Evolutionary conservation across 1,139 yeast species (phyloP), one percentile per base, ranked within the genome.

Genomic region (Yamadazyma atmosphaerica): DNA sequence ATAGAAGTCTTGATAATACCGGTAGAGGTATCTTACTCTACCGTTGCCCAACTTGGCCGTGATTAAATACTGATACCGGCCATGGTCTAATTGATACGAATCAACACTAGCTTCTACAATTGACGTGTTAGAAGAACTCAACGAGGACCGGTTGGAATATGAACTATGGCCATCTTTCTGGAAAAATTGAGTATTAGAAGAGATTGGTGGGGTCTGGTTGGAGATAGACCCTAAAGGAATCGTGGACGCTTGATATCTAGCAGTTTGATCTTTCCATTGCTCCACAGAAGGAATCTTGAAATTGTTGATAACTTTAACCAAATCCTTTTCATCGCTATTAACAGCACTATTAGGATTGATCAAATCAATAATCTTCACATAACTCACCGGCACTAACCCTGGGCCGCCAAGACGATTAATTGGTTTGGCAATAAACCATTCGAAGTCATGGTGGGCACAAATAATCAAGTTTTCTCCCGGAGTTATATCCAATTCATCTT

Each of bases 381-480:
- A 92, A 19, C 88, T 79, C 3, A 87, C 94, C 0, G 98, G 98
- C 10, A 92, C 95, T 41, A 92, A 72, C 1, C 98, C 98, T 0
- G 98, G 98, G 0, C 98, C 98, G 12, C 98, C 98, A 36, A 92
- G 71, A 38, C 97, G 72, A 45, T 94, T 95, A 38, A 92, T 86
- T 6, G 97, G 97, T 59, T 92, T 92, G 11, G 98, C 98, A 42
- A 92, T 94, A 55, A 89, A 90, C 98, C 98, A 92, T 63, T 92
- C 98, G 50, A 75, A 87, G 43, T 88, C 92, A 55, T 92, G 95
- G 62, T 90, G 97, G 2, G 98, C 98, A 62, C 96, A 92, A 13
- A 92, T 81, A 30, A 89, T 86, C 49, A 92, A 77, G 52, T 87
- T 85, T 56, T 92, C 98, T 26, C 97, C 98, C 1, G 87, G 88